A percentile compares a stretch with the other conserved stretches of the same genome.
These are phyloP conservation scores for Rubia tinctorum DNA, from an alignment of 305 asterid genomes.

Conservation along the genomic window DNA sequence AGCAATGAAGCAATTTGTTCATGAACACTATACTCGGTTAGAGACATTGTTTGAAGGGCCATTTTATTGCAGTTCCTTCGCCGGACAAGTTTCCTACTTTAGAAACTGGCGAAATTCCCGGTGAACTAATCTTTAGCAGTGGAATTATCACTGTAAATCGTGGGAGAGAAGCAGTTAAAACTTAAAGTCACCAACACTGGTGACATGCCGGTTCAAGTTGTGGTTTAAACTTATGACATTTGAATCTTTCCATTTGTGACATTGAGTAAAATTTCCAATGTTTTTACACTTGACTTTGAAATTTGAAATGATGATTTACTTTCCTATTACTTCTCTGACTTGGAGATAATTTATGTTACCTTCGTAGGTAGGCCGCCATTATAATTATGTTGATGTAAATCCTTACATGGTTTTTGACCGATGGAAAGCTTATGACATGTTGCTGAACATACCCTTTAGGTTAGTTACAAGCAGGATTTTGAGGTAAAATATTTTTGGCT, in stretches of 20 bases:
- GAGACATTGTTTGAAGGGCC: slow-evolving; percentile 10
- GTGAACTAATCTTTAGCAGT: slow-evolving; percentile 55
- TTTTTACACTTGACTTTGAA: background rate
- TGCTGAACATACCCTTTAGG: slow-evolving; percentile 92
- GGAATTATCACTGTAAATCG: slow-evolving; percentile 57
- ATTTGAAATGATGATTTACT: background rate
- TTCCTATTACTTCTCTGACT: background rate
- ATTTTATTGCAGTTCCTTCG: slow-evolving; percentile 70
- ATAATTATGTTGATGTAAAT: slow-evolving; percentile 88
- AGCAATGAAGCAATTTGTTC: no score
- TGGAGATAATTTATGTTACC: slow-evolving; percentile 13
- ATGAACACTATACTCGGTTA: no score
- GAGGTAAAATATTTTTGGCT: slow-evolving; percentile 54
- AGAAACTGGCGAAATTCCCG: slow-evolving; percentile 69
- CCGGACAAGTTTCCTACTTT: slow-evolving; percentile 66
- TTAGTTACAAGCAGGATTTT: slow-evolving; percentile 83
- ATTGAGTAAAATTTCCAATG: slow-evolving; percentile 3
- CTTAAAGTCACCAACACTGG: slow-evolving; percentile 81
- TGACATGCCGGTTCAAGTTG: slow-evolving; percentile 95
- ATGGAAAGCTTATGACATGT: slow-evolving; percentile 68
- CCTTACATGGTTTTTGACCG: slow-evolving; percentile 79
- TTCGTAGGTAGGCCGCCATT: slow-evolving; percentile 93
- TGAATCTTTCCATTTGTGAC: background rate
- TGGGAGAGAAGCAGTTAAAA: slow-evolving; percentile 61
- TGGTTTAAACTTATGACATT: slow-evolving; percentile 12